phyloP scores from a whole-genome alignment of 805 yeast species.

The Isabelozyma heimii region DNA sequence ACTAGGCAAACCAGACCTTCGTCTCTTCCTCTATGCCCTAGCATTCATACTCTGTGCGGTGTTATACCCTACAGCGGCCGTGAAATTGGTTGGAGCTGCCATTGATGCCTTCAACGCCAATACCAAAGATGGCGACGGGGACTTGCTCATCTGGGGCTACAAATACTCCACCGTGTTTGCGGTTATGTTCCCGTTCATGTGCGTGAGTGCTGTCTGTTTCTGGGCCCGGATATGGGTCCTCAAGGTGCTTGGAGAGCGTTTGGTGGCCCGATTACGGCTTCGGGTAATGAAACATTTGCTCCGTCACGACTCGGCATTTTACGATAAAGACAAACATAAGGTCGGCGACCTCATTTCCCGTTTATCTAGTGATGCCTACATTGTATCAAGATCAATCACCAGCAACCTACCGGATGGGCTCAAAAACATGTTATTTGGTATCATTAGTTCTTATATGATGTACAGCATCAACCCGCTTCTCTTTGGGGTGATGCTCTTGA shows the following conservation, averaged over 20 bases:
- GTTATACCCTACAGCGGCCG: slow-evolving; percentile 42
- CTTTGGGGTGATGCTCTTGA: slow-evolving; percentile 42
- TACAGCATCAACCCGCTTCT: slow-evolving; percentile 39
- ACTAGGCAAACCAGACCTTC: slow-evolving; percentile 39
- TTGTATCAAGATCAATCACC: slow-evolving; percentile 43
- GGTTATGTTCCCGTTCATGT: slow-evolving; percentile 44
- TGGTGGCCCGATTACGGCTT: slow-evolving; percentile 41
- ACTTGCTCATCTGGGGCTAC: slow-evolving; percentile 43
- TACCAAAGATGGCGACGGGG: slow-evolving; percentile 35
- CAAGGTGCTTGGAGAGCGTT: slow-evolving; percentile 40
- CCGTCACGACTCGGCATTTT: slow-evolving; percentile 41
- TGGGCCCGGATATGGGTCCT: slow-evolving; percentile 47
- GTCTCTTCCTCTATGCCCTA: slow-evolving; percentile 35
- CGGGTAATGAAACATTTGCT: slow-evolving; percentile 41
- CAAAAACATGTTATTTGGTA: slow-evolving; percentile 40
- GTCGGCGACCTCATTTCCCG: slow-evolving; percentile 46
- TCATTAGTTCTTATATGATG: slow-evolving; percentile 45
- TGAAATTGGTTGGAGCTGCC: slow-evolving; percentile 41
- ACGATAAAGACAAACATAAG: slow-evolving; percentile 42
- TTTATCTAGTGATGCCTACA: slow-evolving; percentile 44
- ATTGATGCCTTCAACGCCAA: slow-evolving; percentile 40
- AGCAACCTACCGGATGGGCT: slow-evolving; percentile 44
- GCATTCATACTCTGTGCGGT: slow-evolving; percentile 44
- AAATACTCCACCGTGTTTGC: slow-evolving; percentile 39
- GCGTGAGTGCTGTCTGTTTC: slow-evolving; percentile 40